These are phyloP conservation scores for Aspergillus sclerotiicarbonarius DNA, from an alignment of 495 filamentous ascomycete genomes.

Conservation along the genomic window DNA sequence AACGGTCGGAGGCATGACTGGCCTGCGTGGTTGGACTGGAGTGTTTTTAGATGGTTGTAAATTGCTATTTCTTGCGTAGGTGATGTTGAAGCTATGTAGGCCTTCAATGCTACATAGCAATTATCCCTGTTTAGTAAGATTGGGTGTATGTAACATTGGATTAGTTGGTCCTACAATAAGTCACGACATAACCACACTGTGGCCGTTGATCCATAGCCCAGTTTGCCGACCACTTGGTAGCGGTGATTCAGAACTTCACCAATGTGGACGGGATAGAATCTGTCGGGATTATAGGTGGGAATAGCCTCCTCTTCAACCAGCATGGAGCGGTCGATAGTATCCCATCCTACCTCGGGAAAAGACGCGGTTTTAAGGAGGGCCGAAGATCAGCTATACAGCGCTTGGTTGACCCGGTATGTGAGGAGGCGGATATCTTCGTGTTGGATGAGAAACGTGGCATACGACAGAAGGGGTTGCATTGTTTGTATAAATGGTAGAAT, in stretches of 20 bases:
- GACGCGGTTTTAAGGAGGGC: slow-evolving; percentile 1
- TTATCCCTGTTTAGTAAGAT: slow-evolving; percentile 23
- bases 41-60: slow-evolving; percentile 29
- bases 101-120: slow-evolving; percentile 30
- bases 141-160: slow-evolving; percentile 5
- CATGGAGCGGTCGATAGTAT: slow-evolving; percentile 16
- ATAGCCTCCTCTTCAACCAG: slow-evolving; percentile 27
- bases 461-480: background rate
- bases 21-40: slow-evolving; percentile 32
- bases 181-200: slow-evolving; percentile 55
- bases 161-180: slow-evolving; percentile 26
- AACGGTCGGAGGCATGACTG: slow-evolving; percentile 28
- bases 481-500: background rate
- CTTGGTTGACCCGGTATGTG: background rate
- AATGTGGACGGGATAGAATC: slow-evolving; percentile 42
- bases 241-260: slow-evolving; percentile 41
- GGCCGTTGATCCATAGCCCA: slow-evolving; percentile 48
- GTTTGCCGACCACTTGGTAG: slow-evolving; percentile 45
- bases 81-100: slow-evolving; percentile 27
- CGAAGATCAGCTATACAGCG: background rate
- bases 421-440: too few relatives aligned
- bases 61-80: slow-evolving; percentile 30
- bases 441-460: background rate
- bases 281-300: slow-evolving; percentile 23
- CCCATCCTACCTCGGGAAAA: slow-evolving; percentile 22